phyloP scores from a whole-genome alignment of 2,329 filamentous ascomycete genomes.

The Penicillium vulpinum region DNA sequence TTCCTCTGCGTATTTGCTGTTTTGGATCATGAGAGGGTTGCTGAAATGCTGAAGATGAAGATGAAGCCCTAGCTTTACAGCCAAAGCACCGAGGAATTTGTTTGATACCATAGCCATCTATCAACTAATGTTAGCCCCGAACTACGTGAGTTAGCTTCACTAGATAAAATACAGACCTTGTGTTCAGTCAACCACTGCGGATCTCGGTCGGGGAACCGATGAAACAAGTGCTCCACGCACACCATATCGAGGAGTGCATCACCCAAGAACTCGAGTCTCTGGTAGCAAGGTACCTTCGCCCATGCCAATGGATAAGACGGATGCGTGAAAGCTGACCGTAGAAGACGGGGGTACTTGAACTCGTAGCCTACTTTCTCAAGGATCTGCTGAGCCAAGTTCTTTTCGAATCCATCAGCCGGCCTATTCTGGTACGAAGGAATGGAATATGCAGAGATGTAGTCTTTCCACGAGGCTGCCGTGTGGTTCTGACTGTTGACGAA shows the following conservation, averaged over 20 bases:
- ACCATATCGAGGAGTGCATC: constrained; percentile 86
- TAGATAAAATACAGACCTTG: constrained; percentile 54
- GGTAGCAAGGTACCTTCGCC: constrained; percentile 82
- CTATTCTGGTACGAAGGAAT: constrained; percentile 70
- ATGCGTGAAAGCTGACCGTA: constrained; percentile 84
- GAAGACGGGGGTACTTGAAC: constrained; percentile 73
- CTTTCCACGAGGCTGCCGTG: constrained; percentile 64
- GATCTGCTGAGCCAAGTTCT: constrained; percentile 66
- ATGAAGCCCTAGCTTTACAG: constrained; percentile 76
- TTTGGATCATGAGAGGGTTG: constrained; percentile 42
- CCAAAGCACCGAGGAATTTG: constrained; percentile 82
- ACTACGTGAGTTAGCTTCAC: no score
- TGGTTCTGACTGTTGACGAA: constrained; percentile 72
- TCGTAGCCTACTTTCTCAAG: constrained; percentile 57
- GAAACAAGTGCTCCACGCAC: constrained; percentile 79
- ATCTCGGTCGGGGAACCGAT: constrained; percentile 72
- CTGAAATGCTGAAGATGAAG: constrained; percentile 61
- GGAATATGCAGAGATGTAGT: constrained; percentile 71
- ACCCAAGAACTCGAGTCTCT: constrained; percentile 87
- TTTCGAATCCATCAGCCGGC: constrained; percentile 64
- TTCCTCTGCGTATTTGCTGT: constrained; percentile 51
- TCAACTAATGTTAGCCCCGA: constrained; percentile 8
- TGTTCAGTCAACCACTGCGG: constrained; percentile 98
- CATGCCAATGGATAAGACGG: constrained; percentile 74
- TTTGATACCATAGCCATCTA: constrained; percentile 97